Evolutionary conservation across 345 rosid species (phyloP).

Genomic region (Brassica rapa): DNA sequence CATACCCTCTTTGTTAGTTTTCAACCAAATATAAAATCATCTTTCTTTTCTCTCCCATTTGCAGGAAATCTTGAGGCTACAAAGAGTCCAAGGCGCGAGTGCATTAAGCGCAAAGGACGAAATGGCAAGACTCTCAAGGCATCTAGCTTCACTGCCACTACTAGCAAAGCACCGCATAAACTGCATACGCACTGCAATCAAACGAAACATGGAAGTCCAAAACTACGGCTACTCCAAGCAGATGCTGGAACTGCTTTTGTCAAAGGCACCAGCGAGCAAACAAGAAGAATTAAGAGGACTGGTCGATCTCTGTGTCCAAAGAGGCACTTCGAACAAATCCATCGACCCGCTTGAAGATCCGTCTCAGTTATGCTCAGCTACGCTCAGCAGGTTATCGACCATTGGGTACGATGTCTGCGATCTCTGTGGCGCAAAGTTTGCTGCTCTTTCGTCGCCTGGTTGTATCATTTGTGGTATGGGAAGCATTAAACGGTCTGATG

Average conservation of each 20-base stretch:
- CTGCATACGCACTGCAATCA: constrained; percentile 93
- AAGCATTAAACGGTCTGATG: constrained; percentile 89
- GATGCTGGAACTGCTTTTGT: constrained; percentile 93
- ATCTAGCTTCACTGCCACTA: constrained; percentile 84
- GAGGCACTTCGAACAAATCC: constrained; percentile 89
- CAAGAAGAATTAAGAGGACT: constrained; percentile 90
- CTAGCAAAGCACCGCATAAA: constrained; percentile 93
- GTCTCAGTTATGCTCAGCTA: constrained; percentile 93
- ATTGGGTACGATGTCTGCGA: constrained; percentile 96
- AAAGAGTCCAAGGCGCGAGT: constrained; percentile 85
- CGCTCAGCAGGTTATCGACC: constrained; percentile 91
- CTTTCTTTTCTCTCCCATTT: neutral
- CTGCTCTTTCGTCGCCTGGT: constrained; percentile 86
- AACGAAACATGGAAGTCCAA: constrained; percentile 96
- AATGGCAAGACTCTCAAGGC: constrained; percentile 95
- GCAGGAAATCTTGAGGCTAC: constrained; percentile 91
- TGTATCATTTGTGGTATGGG: constrained; percentile 99
- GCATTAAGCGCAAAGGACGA: constrained; percentile 95
- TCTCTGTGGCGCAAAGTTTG: constrained; percentile 92
- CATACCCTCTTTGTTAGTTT: neutral
- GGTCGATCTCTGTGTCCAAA: constrained; percentile 82
- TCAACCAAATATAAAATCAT: neutral
- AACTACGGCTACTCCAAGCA: constrained; percentile 87
- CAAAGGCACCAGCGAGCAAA: constrained; percentile 88
- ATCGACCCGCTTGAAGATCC: constrained; percentile 95